These are phyloP conservation scores for Yarrowia yakushimensis DNA, from an alignment of 805 yeast genomes.

Conservation along the genomic window DNA sequence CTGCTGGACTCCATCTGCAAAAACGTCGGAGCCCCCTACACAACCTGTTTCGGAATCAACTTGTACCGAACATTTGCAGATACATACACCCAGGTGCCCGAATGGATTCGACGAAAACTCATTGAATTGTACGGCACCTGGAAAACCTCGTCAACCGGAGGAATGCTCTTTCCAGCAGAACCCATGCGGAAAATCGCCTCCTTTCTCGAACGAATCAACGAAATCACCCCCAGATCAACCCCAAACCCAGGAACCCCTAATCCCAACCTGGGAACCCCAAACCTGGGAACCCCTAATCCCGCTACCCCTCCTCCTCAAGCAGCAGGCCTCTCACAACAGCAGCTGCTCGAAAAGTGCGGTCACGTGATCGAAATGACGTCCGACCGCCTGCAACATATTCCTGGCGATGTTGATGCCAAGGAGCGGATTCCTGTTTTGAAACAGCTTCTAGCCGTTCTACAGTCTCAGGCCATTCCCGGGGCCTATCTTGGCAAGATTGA, in stretches of 20 bases:
- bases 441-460: slow-evolving; percentile 34
- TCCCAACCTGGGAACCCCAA: neutral
- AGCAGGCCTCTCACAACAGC: neutral
- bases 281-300: neutral
- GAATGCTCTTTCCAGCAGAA: slow-evolving; percentile 68
- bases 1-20: slow-evolving; percentile 88
- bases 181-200: slow-evolving; percentile 69
- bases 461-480: slow-evolving; percentile 35
- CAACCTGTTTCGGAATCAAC: slow-evolving; percentile 67
- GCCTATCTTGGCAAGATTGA: slow-evolving; percentile 34
- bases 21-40: slow-evolving; percentile 85
- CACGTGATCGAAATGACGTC: slow-evolving; percentile 22
- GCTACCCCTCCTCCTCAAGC: neutral
- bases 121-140: slow-evolving; percentile 82
- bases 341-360: slow-evolving; percentile 7
- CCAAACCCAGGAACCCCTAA: neutral
- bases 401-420: slow-evolving; percentile 34
- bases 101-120: slow-evolving; percentile 66
- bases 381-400: slow-evolving; percentile 5
- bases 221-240: slow-evolving; percentile 28
- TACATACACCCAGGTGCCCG: slow-evolving; percentile 76
- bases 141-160: slow-evolving; percentile 65
- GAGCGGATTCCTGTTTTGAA: slow-evolving; percentile 35
- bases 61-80: slow-evolving; percentile 67
- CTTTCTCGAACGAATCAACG: slow-evolving; percentile 46